These are phyloP conservation scores for Leishmania arabica DNA, from an alignment of 208 protist species.

Conservation along the genomic window DNA sequence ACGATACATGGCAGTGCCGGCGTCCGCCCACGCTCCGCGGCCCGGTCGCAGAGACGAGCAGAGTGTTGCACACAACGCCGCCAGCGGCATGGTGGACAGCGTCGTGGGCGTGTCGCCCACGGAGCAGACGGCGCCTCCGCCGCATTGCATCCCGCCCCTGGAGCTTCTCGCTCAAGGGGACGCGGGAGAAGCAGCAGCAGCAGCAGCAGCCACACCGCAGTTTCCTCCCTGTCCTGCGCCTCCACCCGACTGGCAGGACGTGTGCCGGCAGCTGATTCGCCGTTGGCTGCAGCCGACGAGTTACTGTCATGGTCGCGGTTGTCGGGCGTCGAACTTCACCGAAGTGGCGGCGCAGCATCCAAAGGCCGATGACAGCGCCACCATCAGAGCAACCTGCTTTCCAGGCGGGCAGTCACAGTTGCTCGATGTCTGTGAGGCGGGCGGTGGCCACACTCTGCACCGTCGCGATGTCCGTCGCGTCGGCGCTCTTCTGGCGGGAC, in stretches of 20 bases:
- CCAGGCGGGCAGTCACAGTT: not conserved
- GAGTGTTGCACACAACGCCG: not conserved
- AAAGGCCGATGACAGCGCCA: not conserved
- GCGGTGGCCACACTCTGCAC: slow-evolving; percentile 18
- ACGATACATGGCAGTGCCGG: not conserved
- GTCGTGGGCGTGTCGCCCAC: not conserved
- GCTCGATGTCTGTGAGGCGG: not conserved
- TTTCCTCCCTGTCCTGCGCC: not conserved
- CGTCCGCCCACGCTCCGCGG: not conserved
- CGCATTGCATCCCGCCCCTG: not conserved
- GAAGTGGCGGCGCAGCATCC: not conserved
- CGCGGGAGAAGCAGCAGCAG: not conserved
- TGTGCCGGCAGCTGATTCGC: slow-evolving; percentile 8
- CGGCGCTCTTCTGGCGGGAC: slow-evolving; percentile 14
- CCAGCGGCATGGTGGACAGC: not conserved
- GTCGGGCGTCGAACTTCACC: not conserved
- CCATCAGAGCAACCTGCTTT: not conserved
- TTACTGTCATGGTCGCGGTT: not conserved
- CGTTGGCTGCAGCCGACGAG: slow-evolving; percentile 3
- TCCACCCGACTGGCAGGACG: slow-evolving; percentile 1
- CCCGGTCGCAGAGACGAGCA: not conserved
- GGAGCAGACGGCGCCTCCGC: not conserved
- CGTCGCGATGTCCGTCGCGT: slow-evolving; percentile 30
- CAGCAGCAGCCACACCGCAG: not conserved
- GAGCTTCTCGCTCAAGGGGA: not conserved